Evolutionary conservation across 768 basidiomycete species (phyloP), one percentile per base, ranked within the genome.

Genomic region (Sporobolomyces pararoseus): DNA sequence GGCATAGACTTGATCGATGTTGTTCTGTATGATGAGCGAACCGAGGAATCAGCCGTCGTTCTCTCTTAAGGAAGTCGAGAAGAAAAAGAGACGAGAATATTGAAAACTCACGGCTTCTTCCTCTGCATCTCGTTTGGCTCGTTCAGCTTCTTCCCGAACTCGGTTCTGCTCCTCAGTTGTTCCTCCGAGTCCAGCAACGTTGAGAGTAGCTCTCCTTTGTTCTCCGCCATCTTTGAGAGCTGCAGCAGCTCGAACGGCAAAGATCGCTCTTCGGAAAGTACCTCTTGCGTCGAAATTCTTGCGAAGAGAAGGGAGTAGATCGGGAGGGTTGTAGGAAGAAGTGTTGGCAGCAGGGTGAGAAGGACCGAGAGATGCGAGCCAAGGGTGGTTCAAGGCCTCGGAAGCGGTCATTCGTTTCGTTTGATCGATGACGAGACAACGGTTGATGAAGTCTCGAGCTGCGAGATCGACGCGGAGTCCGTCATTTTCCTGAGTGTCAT

Each of bases 221-320:
- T 78, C 54, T 1, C 69, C 73, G 0, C 69, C 73, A 3, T 55
- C 63, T 14, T 70, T 65, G 50, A 66, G 61, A 4, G 58, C 54
- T 4, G 62, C 60, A 7, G 65, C 74, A 9, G 74, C 74, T 5
- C 71, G 65, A 6, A 70, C 74, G 25, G 57, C 51, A 47, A 66
- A 58, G 60, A 74, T 74, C 47, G 68, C 73, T 34, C 51, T 42
- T 16, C 54, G 37, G 68, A 90, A 95, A 23, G 90, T 86, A 80
- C 85, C 49, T 82, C 85, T 89, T 37, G 91, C 92, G 78, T 96
- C 86, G 81, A 96, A 93, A 35, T 86, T 88, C 80, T 86, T 89
- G 83, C 87, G 90, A 80, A 98, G 88, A 52, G 89, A 85, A 34
- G 95, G 94, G 75, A 97, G 81, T 76, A 98, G 83, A 81, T 96